A percentile compares a stretch with the other conserved stretches of the same genome.
Evolutionary conservation across 148 eudicot species (phyloP).

Genomic region (Camellia japonica): DNA sequence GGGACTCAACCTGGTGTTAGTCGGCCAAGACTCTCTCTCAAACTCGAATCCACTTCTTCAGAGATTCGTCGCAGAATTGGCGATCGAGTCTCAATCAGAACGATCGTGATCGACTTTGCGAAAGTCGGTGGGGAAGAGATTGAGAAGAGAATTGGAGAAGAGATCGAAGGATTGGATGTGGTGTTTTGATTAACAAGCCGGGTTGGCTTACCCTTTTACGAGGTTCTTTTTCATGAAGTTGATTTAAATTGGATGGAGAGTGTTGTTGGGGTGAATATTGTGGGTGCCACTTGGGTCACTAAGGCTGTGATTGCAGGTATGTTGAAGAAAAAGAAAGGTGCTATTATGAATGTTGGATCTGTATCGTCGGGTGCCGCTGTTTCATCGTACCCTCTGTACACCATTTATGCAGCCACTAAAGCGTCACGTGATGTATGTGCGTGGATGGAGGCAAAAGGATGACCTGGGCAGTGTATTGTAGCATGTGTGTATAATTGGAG

Average conservation of each 20-base stretch:
- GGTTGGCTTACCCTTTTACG: slow-evolving; percentile 50
- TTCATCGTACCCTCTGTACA: slow-evolving; percentile 52
- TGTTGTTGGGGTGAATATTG: slow-evolving; percentile 48
- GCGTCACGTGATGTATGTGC: too few species aligned
- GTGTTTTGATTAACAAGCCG: slow-evolving; percentile 60
- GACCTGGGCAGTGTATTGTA: too few species aligned
- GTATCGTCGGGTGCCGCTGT: slow-evolving; percentile 48
- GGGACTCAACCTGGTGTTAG: slow-evolving; percentile 46
- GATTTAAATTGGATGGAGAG: slow-evolving; percentile 31
- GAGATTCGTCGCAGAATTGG: slow-evolving; percentile 21
- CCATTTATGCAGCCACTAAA: slow-evolving; percentile 62
- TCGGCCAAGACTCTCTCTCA: slow-evolving; percentile 37
- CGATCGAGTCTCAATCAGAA: slow-evolving; percentile 21
- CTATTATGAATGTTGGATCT: slow-evolving; percentile 63
- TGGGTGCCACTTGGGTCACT: slow-evolving; percentile 43
- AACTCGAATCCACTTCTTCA: slow-evolving; percentile 32
- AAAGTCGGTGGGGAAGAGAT: slow-evolving; percentile 38
- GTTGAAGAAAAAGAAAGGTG: slow-evolving; percentile 51
- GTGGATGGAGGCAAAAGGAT: too few species aligned
- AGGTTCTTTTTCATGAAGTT: slow-evolving; percentile 52
- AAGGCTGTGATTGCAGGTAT: slow-evolving; percentile 38
- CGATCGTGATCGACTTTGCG: slow-evolving; percentile 49
- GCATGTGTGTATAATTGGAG: slow-evolving; percentile 20
- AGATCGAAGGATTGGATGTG: slow-evolving; percentile 49
- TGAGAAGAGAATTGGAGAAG: slow-evolving; percentile 26